Conservation (phyloP, 345 rosid genomes). For the Hirschfeldia incana region DNA sequence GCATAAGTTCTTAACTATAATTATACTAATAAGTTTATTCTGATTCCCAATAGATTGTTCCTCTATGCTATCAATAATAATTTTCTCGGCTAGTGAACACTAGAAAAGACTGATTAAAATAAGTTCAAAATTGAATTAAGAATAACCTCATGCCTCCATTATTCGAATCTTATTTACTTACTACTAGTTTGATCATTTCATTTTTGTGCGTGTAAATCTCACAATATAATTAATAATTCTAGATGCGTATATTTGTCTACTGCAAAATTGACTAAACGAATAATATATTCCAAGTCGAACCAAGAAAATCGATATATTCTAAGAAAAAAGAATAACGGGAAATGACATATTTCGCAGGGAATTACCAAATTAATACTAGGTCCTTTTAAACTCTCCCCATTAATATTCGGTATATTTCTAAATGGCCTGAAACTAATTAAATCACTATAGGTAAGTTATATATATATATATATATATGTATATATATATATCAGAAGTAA, state of each 20-base stretch:
- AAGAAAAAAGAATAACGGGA: background rate
- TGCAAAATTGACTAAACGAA: background rate
- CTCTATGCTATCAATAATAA: background rate
- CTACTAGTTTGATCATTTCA: background rate
- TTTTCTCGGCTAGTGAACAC: background rate
- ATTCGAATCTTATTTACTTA: background rate
- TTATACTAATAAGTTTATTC: constrained; percentile 6
- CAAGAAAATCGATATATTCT: background rate
- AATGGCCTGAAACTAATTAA: background rate
- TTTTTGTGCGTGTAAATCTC: constrained; percentile 4
- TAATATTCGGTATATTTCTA: background rate
- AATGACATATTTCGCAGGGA: background rate
- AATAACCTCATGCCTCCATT: constrained; percentile 7
- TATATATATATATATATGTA: background rate
- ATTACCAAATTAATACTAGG: background rate
- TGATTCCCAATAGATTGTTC: constrained; percentile 9
- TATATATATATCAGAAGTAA: background rate
- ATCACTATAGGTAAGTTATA: background rate
- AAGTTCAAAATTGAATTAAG: background rate
- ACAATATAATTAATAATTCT: background rate
- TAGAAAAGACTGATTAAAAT: background rate
- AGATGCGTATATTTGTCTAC: constrained; percentile 7
- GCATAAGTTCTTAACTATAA: constrained; percentile 1
- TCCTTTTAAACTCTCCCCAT: constrained; percentile 3
- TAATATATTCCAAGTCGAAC: background rate